Evolutionary conservation across 768 basidiomycete species (phyloP).

Genomic region (Lentinula guzmanii): DNA sequence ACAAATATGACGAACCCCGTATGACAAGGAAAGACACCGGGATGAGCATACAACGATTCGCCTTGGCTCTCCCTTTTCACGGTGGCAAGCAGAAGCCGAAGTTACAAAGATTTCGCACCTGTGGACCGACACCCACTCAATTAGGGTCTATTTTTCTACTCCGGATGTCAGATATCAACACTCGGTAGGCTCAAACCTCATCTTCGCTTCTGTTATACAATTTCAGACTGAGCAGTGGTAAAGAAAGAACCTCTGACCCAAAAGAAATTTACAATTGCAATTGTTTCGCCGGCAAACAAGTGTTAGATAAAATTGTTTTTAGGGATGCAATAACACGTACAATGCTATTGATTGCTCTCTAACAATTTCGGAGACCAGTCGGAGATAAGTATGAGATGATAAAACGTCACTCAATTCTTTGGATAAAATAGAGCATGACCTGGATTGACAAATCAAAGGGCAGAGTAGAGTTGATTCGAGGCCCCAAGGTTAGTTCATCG

Average conservation of each 20-base stretch:
- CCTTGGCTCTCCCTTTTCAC: background rate
- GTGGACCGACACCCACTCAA: background rate
- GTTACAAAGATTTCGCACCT: background rate
- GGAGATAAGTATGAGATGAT: background rate
- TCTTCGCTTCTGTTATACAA: background rate
- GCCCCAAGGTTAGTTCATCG: background rate
- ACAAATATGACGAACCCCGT: background rate
- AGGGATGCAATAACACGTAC: background rate
- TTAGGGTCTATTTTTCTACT: too few relatives aligned
- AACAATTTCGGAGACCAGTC: background rate
- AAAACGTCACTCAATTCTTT: background rate
- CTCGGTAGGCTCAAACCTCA: background rate
- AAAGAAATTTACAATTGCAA: too few relatives aligned
- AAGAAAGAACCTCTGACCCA: too few relatives aligned
- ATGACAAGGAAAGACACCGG: background rate
- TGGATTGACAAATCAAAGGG: background rate
- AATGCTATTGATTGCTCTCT: background rate
- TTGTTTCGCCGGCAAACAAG: background rate
- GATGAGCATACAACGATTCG: background rate
- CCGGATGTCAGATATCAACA: too few relatives aligned
- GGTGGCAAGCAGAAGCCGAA: background rate
- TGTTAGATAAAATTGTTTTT: too few relatives aligned
- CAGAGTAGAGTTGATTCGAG: background rate
- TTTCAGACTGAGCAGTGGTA: background rate
- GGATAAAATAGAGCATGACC: background rate